A percentile compares a stretch with the other conserved stretches of the same genome.
Evolutionary conservation across 75 land plant species (phyloP).

Genomic region (Azolla pinnata): DNA sequence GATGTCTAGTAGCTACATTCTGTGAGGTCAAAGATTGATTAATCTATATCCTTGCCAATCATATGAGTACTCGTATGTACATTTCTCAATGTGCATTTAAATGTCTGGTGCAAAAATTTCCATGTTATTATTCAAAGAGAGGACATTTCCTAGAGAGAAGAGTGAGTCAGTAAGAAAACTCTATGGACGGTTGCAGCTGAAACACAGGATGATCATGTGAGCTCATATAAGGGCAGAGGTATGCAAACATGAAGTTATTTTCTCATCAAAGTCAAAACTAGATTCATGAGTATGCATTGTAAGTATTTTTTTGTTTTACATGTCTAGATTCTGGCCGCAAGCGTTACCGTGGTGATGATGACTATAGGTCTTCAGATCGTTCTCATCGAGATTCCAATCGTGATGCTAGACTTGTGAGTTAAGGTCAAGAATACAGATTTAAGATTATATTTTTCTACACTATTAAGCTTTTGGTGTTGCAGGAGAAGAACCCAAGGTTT

Average conservation of each 20-base stretch:
- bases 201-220: background rate
- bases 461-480: constrained; percentile 6
- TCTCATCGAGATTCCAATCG: constrained; percentile 36
- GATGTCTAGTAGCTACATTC: too few species aligned
- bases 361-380: constrained; percentile 47
- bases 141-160: too few species aligned
- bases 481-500: constrained; percentile 95
- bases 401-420: constrained; percentile 55
- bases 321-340: constrained; percentile 49
- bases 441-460: background rate
- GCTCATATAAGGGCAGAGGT: background rate
- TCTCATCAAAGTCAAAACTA: background rate
- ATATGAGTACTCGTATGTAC: too few species aligned
- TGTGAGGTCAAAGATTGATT: too few species aligned
- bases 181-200: background rate
- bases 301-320: background rate
- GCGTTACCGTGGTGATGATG: constrained; percentile 67
- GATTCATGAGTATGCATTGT: background rate
- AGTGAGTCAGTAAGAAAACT: too few species aligned
- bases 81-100: too few species aligned
- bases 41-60: too few species aligned
- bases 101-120: too few species aligned
- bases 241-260: background rate
- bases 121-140: too few species aligned
- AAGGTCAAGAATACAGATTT: background rate